A percentile compares a stretch with the other conserved stretches of the same genome.
These are phyloP conservation scores for Artemisia annua DNA, from an alignment of 129 eudicot species.

Conservation along the genomic window DNA sequence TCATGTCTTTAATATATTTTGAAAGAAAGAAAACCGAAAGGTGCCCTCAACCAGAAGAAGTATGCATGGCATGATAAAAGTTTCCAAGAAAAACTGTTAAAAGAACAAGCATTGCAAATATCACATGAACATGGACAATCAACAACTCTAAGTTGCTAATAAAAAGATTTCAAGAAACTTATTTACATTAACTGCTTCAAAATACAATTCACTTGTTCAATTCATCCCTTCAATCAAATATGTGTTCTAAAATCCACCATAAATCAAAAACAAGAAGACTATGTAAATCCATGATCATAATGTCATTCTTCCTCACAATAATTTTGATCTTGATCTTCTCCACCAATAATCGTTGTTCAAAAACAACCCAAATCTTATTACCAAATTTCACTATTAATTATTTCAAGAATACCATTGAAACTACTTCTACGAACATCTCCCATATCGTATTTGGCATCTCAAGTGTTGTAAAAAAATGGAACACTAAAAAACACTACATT, in stretches of 20 bases:
- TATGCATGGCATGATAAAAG: slow-evolving; percentile 20
- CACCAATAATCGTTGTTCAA: slow-evolving; percentile 27
- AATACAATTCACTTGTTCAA: slow-evolving; percentile 9
- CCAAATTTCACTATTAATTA: slow-evolving; percentile 32
- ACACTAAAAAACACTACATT: slow-evolving; percentile 35
- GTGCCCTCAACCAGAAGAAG: not conserved
- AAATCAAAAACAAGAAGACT: slow-evolving; percentile 29
- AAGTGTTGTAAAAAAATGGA: slow-evolving; percentile 43
- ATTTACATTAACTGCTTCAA: not conserved
- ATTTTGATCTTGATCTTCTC: slow-evolving; percentile 32
- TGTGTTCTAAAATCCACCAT: slow-evolving; percentile 17
- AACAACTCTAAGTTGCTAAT: slow-evolving; percentile 6
- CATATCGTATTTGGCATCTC: slow-evolving; percentile 57
- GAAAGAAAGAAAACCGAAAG: not conserved
- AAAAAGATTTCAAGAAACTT: slow-evolving; percentile 8
- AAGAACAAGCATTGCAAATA: slow-evolving; percentile 6
- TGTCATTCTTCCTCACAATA: slow-evolving; percentile 26
- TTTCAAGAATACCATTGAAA: slow-evolving; percentile 21
- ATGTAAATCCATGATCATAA: slow-evolving; percentile 32
- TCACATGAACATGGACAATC: slow-evolving; percentile 26
- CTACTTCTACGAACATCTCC: slow-evolving; percentile 43
- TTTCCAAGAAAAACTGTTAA: slow-evolving; percentile 9
- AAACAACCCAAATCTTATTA: slow-evolving; percentile 36
- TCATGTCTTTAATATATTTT: not conserved
- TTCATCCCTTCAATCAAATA: slow-evolving; percentile 9